Percentiles rank a stretch among this genome's conserved stretches.
phyloP scores from a whole-genome alignment of 257 asterid genomes.

The Thymus quinquecostatus region DNA sequence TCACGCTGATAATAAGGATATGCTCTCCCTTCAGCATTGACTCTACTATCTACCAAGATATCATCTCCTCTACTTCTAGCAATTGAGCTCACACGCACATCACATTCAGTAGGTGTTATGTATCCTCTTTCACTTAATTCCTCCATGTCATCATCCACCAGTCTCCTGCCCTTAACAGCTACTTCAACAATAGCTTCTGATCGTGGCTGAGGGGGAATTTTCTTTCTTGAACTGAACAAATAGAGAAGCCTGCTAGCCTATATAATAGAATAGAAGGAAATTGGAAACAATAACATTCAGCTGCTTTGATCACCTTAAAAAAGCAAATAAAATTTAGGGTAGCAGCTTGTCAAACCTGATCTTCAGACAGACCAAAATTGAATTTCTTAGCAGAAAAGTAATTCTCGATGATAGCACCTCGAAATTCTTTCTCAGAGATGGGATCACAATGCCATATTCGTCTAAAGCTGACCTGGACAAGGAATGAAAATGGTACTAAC shows the following conservation, averaged over 20 bases:
- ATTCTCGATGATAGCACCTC: constrained; percentile 67
- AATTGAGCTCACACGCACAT: constrained; percentile 33
- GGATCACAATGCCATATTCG: constrained; percentile 75
- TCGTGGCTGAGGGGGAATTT: constrained; percentile 33
- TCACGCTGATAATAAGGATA: constrained; percentile 33
- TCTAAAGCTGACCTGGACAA: constrained; percentile 60
- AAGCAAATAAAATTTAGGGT: constrained; percentile 20
- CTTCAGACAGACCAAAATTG: constrained; percentile 67
- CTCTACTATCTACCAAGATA: constrained; percentile 34
- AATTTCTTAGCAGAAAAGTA: constrained; percentile 67
- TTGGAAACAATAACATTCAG: constrained; percentile 24
- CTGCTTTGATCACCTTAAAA: constrained; percentile 27
- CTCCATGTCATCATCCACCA: constrained; percentile 34
- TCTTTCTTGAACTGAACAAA: constrained; percentile 64
- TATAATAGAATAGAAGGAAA: constrained; percentile 22
- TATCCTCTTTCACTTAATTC: constrained; percentile 32
- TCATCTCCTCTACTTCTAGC: constrained; percentile 36
- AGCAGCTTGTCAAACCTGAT: constrained; percentile 57
- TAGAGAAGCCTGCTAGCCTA: constrained; percentile 67
- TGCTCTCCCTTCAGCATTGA: constrained; percentile 35
- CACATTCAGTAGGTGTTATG: constrained; percentile 29
- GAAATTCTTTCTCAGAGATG: constrained; percentile 67
- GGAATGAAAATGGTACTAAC: constrained; percentile 24
- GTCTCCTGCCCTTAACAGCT: constrained; percentile 41
- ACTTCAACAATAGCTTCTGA: constrained; percentile 29